Base-by-base conservation (phyloP, 2,329 filamentous ascomycete genomes). In the Colletotrichum sp. region DNA sequence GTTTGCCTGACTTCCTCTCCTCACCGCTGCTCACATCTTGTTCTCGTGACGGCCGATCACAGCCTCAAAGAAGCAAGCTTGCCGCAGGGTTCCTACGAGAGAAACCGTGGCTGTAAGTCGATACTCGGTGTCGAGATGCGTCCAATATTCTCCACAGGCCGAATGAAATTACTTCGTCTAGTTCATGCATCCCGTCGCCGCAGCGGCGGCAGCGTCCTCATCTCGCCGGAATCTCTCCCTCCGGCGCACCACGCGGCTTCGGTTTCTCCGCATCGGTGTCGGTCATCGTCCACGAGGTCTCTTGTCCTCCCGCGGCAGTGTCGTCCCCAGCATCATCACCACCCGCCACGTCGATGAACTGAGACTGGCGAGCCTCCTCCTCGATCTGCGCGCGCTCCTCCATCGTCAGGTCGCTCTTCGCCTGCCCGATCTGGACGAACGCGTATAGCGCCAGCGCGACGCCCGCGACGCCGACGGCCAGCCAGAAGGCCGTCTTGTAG, bases 401-500 rank as follows among this genome's bases (percentile, higher is more conserved):
- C 62, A 78, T 30, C 9, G 78, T 79, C 18, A 79, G 43, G 26
- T 79, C 77, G 71, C 77, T 78, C 72, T 78, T 78, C 1, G 77
- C 77, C n/a, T 68, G 67, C 8, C 77, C 78, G 55, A 78, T 77
- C 13, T 70, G 84, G 6, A 93, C 89, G 52, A 90, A 92, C 0
- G 90, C 83, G 72, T 93, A 88, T 16, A 94, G 82, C 1, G 84
- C 16, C 70, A 94, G 77, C 1, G 90, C 88, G 1, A 89, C 78
- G 5, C 81, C 86, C 0, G 91, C 89, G 66, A 90, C 86, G 2
- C 87, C 92, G 26, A 92, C 86, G 68, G 91, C 90, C 28, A 93
- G 91, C 92, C 93, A 94, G 78, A 94, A 94, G 0, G 90, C 92
- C 28, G 90, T 89, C 80, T 91, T 89, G 80, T 94, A 94, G 74